Base-by-base conservation (phyloP, 495 filamentous ascomycete species). In the Aspergillus cavernicola region DNA sequence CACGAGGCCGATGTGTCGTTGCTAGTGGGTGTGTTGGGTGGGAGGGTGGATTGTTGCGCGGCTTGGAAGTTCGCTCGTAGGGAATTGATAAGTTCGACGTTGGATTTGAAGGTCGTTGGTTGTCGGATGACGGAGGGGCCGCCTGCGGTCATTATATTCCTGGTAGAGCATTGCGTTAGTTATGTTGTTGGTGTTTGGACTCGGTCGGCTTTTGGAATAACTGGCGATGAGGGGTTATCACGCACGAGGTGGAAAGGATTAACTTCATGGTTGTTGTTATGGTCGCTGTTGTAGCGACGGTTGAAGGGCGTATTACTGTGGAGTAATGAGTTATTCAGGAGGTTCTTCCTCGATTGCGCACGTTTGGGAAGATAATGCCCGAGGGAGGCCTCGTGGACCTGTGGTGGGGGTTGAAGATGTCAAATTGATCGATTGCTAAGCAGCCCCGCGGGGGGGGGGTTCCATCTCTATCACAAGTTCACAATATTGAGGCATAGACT, bases 201-300 rank as follows among this genome's bases (percentile, higher is more conserved):
- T 29, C 32, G 19, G 45, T 48, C 20, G 45, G 32, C 3, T 4
- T 37, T 13, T 1, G 13, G 13, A n/a, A 50, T 43, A 36, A 51
- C 15, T 31, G 10, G 33, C 5, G 13, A 40, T 29, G 54, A 52
- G 50, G 33, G 52, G 51, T 42, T 31, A 35, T 13, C 35, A 64
- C 82, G 66, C 77, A 92, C 88, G 88, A 91, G 40, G 90, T 95
- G 29, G 89, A 95, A 51, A 96, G 83, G 38, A 95, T 84, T 69
- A 96, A 77, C 75, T 89, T 88, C 74, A 85, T 89, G 45, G 53
- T 66, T 50, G 31, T 57, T 35, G 47, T 52, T 39, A 19, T 22
- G 6, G 24, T n/a, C n/a, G n/a, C n/a, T n/a, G n/a, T n/a, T n/a
- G n/a, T n/a, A n/a, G n/a, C n/a, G n/a, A n/a, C n/a, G n/a, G 22